Conservation (phyloP, 2,329 filamentous ascomycete species). For the Fonsecaea nubica region DNA sequence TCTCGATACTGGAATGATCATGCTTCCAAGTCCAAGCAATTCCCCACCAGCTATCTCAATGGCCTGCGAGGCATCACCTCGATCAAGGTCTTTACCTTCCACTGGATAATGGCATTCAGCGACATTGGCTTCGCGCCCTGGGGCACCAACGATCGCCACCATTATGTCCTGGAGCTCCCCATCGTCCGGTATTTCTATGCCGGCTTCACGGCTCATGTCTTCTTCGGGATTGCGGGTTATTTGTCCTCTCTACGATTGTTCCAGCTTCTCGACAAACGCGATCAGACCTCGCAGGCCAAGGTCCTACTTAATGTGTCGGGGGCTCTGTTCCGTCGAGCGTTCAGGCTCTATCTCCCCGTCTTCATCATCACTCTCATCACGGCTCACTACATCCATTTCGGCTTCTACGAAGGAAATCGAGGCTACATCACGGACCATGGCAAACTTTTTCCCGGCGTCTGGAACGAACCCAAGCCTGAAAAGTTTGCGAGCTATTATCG, state of each 20-base stretch:
- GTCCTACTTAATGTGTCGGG: slow-evolving; percentile 51
- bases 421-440: slow-evolving; percentile 29
- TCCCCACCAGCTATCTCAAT: slow-evolving; percentile 42
- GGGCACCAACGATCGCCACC: slow-evolving; percentile 43
- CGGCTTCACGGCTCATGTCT: slow-evolving; percentile 51
- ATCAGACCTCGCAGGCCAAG: slow-evolving; percentile 49
- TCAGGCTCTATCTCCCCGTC: slow-evolving; percentile 54
- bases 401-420: slow-evolving; percentile 41
- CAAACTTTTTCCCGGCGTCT: slow-evolving; percentile 37
- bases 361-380: slow-evolving; percentile 50
- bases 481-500: slow-evolving; percentile 44
- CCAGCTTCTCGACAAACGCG: slow-evolving; percentile 50
- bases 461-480: slow-evolving; percentile 51
- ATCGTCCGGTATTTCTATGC: slow-evolving; percentile 54
- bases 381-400: slow-evolving; percentile 51
- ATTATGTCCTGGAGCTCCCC: slow-evolving; percentile 47
- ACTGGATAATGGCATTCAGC: slow-evolving; percentile 50
- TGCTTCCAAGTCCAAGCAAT: slow-evolving; percentile 35
- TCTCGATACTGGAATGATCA: slow-evolving; percentile 35
- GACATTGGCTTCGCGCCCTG: slow-evolving; percentile 52
- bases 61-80: slow-evolving; percentile 54
- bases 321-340: slow-evolving; percentile 52
- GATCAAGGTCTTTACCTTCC: slow-evolving; percentile 55
- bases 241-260: slow-evolving; percentile 49
- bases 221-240: slow-evolving; percentile 58